These are phyloP conservation scores for Alternaria tenuissima DNA, from an alignment of 2,329 filamentous ascomycete genomes.

Conservation along the genomic window DNA sequence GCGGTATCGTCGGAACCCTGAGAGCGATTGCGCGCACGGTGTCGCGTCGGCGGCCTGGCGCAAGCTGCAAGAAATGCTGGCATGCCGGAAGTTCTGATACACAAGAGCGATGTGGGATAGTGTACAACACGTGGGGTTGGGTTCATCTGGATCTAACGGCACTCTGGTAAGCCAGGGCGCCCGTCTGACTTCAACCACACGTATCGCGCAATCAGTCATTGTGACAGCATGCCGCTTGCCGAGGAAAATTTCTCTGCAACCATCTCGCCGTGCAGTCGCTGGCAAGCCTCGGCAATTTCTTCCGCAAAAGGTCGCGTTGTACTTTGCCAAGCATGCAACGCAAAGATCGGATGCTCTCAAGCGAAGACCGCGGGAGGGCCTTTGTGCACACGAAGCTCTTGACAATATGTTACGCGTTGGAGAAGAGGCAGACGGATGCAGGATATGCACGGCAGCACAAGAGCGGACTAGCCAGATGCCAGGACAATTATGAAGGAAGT, in stretches of 20 bases:
- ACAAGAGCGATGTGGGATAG: slow-evolving; percentile 17
- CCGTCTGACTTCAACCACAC: background rate
- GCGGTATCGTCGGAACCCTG: slow-evolving; percentile 8
- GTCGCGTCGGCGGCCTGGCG: slow-evolving; percentile 2
- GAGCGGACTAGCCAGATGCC: background rate
- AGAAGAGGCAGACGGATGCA: background rate
- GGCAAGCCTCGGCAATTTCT: slow-evolving; percentile 24
- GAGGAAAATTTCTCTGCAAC: slow-evolving; percentile 22
- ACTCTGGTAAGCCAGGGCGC: background rate
- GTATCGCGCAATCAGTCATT: slow-evolving; percentile 5
- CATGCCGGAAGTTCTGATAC: background rate
- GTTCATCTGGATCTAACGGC: slow-evolving; percentile 15
- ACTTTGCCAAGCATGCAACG: slow-evolving; percentile 33
- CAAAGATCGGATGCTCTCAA: slow-evolving; percentile 17
- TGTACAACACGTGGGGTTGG: slow-evolving; percentile 35
- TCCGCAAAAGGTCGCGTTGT: slow-evolving; percentile 15
- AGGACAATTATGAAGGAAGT: slow-evolving; percentile 13
- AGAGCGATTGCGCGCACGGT: slow-evolving; percentile 6
- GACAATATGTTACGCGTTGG: background rate
- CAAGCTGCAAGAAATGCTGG: slow-evolving; percentile 6
- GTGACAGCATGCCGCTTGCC: slow-evolving; percentile 11
- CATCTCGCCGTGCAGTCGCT: slow-evolving; percentile 11
- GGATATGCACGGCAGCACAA: slow-evolving; percentile 3
- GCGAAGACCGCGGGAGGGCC: slow-evolving; percentile 10
- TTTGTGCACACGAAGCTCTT: slow-evolving; percentile 2